Conservation (phyloP, 495 filamentous ascomycete genomes). For the Aspergillus sclerotioniger region DNA sequence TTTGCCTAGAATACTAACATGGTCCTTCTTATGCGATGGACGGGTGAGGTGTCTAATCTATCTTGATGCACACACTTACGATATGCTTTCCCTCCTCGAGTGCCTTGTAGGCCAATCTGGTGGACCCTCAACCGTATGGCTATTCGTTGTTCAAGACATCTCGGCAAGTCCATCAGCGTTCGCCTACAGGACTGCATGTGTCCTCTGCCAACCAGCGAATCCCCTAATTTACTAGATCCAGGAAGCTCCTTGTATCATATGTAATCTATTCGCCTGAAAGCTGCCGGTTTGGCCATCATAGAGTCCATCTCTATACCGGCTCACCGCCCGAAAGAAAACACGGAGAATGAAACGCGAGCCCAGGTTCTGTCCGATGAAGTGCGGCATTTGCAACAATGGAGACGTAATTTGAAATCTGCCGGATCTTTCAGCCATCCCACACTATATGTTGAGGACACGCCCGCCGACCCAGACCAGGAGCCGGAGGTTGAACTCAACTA, state of each 20-base stretch:
- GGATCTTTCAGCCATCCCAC: constrained; percentile 1
- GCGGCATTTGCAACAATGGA: too few species aligned
- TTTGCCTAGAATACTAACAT: too few species aligned
- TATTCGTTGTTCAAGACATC: constrained; percentile 31
- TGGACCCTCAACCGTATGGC: constrained; percentile 34
- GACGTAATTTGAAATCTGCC: too few species aligned
- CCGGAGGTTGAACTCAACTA: not conserved
- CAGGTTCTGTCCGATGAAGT: not conserved
- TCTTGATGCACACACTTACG: too few species aligned
- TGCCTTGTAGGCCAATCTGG: constrained; percentile 16
- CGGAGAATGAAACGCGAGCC: constrained; percentile 17
- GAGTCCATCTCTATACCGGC: constrained; percentile 14
- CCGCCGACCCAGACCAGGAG: not conserved
- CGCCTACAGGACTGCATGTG: constrained; percentile 19
- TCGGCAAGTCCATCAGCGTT: constrained; percentile 25
- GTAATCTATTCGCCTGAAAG: constrained; percentile 25
- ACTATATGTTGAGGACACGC: constrained; percentile 10
- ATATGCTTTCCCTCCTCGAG: too few species aligned
- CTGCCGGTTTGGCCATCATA: constrained; percentile 19
- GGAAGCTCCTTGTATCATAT: constrained; percentile 17
- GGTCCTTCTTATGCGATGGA: too few species aligned
- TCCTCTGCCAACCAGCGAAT: constrained; percentile 4
- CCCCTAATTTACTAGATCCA: not conserved
- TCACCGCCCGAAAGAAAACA: not conserved
- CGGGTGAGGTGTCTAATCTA: too few species aligned